Conservation (phyloP, 108 stramenopile species). For the Cylindrotheca closterium region DNA sequence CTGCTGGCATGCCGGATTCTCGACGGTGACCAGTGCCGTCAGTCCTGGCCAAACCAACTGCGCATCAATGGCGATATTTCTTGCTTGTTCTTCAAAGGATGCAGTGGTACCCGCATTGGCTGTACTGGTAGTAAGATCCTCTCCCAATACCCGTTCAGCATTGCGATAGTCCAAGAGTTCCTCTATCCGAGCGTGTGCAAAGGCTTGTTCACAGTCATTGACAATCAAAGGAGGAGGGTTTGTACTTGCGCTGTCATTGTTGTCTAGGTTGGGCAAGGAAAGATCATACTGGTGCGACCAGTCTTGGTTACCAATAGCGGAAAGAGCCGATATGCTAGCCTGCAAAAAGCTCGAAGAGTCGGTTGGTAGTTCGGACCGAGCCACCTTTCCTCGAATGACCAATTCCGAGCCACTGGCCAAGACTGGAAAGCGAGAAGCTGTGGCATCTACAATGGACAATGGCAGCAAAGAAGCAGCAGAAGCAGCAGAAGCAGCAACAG, state of each 20-base stretch:
- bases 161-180: constrained; percentile 2
- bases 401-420: neutral
- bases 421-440: neutral
- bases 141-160: constrained; percentile 6
- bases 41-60: constrained; percentile 11
- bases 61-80: neutral
- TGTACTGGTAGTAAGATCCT: neutral
- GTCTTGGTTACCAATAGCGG: no score
- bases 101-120: no score
- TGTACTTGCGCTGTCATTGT: no score
- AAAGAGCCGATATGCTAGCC: no score
- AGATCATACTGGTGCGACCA: no score
- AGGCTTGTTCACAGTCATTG: constrained; percentile 7
- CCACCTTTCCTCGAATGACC: constrained; percentile 3
- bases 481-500: no score
- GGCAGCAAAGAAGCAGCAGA: no score
- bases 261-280: no score
- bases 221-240: neutral
- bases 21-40: constrained; percentile 12
- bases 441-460: neutral
- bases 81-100: neutral
- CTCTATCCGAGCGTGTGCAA: constrained; percentile 1
- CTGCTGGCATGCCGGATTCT: no score
- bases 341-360: no score
- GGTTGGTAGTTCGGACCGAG: no score